Evolutionary conservation across 2,329 filamentous ascomycete genomes (phyloP), one percentile per base, ranked within the genome.

Genomic region (Colletotrichum sp.): DNA sequence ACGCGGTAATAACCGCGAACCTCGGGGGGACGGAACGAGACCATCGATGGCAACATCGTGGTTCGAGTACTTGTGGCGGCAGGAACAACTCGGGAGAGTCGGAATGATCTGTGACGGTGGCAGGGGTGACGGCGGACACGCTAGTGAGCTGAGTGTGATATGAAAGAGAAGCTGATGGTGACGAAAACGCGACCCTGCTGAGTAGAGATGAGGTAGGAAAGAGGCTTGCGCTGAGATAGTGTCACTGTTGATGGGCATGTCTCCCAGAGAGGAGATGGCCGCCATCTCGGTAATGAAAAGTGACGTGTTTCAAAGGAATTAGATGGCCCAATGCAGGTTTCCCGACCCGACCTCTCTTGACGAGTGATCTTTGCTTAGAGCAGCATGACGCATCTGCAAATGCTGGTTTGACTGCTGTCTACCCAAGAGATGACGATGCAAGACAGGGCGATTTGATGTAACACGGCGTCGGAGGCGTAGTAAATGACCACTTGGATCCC

Each of bases 321-420:
- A 24, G 13, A 34, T 18, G 49, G 24, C 24, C 55, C 28, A 34
- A 21, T 8, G 57, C 52, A 55, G 16, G 13, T 60, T 52, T 44
- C 26, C 52, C 32, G 44, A 5, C 39, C 24, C 30, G 18, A 49
- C 44, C 10, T 52, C n/a, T 52, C 44, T 10, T 15, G 21, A 24
- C 52, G 12, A 34, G 24, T 52, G 26, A 8, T 26, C n/a, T 24
- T 24, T 39, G 55, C 15, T 52, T 28, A n/a, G 34, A 32, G 44
- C 26, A 39, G 24, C 69, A 68, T 34, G 28, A 39, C 39, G 55
- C 63, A 62, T 68, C 34, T 68, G 73, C 34, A 34, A 63, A 67
- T 75, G 73, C 63, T 26, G 30, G 62, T 68, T 72, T 64, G 63
- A 75, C 69, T 66, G 63, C 32, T 75, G 55, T 26, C 26, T 24